These are phyloP conservation scores for Leccinum solheimii DNA, from an alignment of 1,284 basidiomycete genomes.

Conservation along the genomic window DNA sequence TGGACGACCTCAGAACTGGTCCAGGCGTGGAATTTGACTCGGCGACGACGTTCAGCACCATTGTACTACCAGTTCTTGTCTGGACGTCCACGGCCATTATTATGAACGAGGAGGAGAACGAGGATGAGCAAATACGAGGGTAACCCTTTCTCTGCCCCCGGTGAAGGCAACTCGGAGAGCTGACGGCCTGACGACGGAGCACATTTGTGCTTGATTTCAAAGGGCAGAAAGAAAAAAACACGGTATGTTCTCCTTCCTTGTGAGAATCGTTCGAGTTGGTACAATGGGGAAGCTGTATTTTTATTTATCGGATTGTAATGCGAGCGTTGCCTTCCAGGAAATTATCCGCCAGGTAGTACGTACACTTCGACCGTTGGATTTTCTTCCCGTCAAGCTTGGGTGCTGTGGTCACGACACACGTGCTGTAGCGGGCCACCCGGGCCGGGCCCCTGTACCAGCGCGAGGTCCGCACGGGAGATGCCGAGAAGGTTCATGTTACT, in stretches of 20 bases:
- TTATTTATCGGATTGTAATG: background rate
- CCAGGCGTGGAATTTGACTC: conserved; percentile 7
- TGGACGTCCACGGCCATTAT: background rate
- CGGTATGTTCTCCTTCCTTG: background rate
- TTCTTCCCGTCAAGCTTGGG: too few species aligned
- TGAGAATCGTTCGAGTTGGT: background rate
- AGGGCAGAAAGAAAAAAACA: background rate
- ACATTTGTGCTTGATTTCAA: background rate
- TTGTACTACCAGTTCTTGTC: background rate
- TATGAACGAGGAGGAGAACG: background rate
- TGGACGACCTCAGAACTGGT: conserved; percentile 32
- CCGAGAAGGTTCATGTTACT: background rate
- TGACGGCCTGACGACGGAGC: background rate
- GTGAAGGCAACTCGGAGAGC: background rate
- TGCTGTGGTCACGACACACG: too few species aligned
- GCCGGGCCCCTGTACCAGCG: too few species aligned
- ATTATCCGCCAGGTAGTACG: background rate
- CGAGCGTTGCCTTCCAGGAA: background rate
- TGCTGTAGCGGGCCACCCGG: too few species aligned
- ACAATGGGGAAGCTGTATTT: background rate
- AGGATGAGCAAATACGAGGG: background rate
- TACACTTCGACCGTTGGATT: background rate
- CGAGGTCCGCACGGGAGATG: background rate
- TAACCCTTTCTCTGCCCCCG: background rate
- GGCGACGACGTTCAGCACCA: conserved; percentile 21